Percentiles rank a stretch among this genome's conserved stretches.
Evolutionary conservation across 2,329 filamentous ascomycete genomes (phyloP).

Genomic region (Cladophialophora bantiana): DNA sequence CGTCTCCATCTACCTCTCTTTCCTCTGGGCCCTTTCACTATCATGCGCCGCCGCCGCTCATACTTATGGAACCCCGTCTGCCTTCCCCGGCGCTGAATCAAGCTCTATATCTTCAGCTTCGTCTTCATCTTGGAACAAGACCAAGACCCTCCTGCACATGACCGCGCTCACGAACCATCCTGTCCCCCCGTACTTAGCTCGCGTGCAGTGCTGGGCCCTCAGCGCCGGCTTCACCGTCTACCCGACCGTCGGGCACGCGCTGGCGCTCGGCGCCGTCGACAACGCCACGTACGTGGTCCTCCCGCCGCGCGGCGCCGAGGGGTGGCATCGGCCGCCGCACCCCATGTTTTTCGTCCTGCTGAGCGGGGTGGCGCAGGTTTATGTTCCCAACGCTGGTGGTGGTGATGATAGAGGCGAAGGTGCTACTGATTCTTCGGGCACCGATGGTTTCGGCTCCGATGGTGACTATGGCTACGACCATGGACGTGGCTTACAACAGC

Average conservation of each 20-base stretch:
- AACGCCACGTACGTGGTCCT: slow-evolving; percentile 34
- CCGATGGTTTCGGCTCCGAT: no score
- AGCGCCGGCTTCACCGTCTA: slow-evolving; percentile 24
- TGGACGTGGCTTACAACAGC: not conserved
- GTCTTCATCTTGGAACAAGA: not conserved
- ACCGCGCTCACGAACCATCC: slow-evolving; percentile 29
- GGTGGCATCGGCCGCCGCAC: slow-evolving; percentile 32
- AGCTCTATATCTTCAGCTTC: not conserved
- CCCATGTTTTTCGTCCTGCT: slow-evolving; percentile 26
- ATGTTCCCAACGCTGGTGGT: not conserved
- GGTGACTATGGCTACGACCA: no score
- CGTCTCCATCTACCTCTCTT: not conserved
- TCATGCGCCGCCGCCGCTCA: not conserved
- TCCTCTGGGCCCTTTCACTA: not conserved
- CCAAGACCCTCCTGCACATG: slow-evolving; percentile 10
- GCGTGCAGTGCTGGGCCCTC: slow-evolving; percentile 33
- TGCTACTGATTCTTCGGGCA: not conserved
- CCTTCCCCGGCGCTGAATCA: no score
- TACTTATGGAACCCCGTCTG: no score
- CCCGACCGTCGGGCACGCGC: slow-evolving; percentile 29
- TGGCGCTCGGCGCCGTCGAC: slow-evolving; percentile 24
- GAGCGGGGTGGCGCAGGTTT: slow-evolving; percentile 7
- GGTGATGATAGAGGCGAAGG: not conserved
- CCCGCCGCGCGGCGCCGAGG: slow-evolving; percentile 29
- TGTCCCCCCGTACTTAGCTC: slow-evolving; percentile 21